Conservation (phyloP, 2,329 filamentous ascomycete species). For the Talaromyces piceae region DNA sequence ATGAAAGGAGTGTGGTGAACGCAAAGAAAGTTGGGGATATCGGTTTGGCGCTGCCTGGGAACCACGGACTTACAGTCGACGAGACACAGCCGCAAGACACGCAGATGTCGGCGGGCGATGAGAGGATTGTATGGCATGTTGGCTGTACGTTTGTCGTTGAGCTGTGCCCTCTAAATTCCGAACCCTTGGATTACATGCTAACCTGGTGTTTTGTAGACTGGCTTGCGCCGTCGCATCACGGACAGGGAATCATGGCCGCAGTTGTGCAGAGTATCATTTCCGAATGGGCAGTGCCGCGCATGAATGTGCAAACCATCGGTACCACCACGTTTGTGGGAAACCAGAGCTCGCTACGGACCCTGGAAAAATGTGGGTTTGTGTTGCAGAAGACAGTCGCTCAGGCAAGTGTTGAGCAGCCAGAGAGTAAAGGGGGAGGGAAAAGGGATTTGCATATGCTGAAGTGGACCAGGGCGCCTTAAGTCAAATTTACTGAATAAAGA, state of each 20-base stretch:
- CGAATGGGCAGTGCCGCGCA: slow-evolving; percentile 21
- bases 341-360: slow-evolving; percentile 18
- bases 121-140: slow-evolving; percentile 20
- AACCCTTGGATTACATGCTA: too few relatives aligned
- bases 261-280: slow-evolving; percentile 17
- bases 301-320: slow-evolving; percentile 20
- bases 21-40: slow-evolving; percentile 19
- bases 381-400: slow-evolving; percentile 15
- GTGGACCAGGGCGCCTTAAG: slow-evolving; percentile 3
- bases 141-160: slow-evolving; percentile 14
- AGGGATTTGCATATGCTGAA: slow-evolving; percentile 17
- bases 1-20: slow-evolving; percentile 1
- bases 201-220: too few relatives aligned
- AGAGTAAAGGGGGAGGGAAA: slow-evolving; percentile 13
- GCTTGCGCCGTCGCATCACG: slow-evolving; percentile 20
- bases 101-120: slow-evolving; percentile 15
- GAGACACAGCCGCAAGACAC: slow-evolving; percentile 15
- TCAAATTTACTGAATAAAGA: neutral
- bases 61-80: slow-evolving; percentile 19
- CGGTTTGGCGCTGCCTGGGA: slow-evolving; percentile 15
- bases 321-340: slow-evolving; percentile 19
- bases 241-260: slow-evolving; percentile 23
- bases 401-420: slow-evolving; percentile 11
- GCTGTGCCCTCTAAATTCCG: too few relatives aligned
- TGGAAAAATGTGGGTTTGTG: slow-evolving; percentile 23